Conservation (phyloP, 192 early-diverging fungal species). For the Backusella tuberculispora region DNA sequence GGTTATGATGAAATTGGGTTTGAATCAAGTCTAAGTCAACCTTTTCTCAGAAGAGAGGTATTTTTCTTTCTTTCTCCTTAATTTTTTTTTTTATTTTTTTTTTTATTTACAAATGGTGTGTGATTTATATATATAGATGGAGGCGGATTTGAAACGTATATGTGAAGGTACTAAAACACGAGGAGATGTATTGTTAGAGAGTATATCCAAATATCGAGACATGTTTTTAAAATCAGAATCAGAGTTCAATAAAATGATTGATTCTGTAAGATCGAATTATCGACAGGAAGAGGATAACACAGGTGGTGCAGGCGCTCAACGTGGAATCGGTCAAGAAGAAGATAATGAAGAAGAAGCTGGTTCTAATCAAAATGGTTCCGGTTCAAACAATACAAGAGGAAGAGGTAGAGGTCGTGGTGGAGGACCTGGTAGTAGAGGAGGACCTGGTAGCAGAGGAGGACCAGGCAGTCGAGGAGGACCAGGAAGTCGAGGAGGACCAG, state of each 20-base stretch:
- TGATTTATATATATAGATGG: constrained; percentile 57
- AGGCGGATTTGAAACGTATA: constrained; percentile 76
- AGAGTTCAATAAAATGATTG: constrained; percentile 56
- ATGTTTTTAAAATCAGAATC: constrained; percentile 64
- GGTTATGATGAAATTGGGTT: constrained; percentile 89
- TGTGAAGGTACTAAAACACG: constrained; percentile 67
- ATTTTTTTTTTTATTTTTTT: neutral
- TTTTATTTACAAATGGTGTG: constrained; percentile 8
- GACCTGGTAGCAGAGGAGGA: constrained; percentile 16
- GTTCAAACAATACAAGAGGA: neutral
- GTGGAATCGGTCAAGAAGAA: neutral
- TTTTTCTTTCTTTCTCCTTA: neutral
- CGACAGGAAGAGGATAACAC: constrained; percentile 31
- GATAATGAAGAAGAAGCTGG: neutral
- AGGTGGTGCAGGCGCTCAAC: neutral
- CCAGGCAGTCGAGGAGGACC: neutral
- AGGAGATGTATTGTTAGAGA: constrained; percentile 70
- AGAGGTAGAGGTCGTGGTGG: constrained; percentile 15
- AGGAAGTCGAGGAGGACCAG: neutral
- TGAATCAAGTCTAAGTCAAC: constrained; percentile 87
- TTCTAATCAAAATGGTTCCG: neutral
- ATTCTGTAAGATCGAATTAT: constrained; percentile 40
- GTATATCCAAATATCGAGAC: constrained; percentile 67
- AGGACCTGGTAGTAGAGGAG: neutral
- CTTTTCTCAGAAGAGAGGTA: constrained; percentile 81